phyloP scores from a whole-genome alignment of 2,329 filamentous ascomycete species.

The Nemania bipapillata region DNA sequence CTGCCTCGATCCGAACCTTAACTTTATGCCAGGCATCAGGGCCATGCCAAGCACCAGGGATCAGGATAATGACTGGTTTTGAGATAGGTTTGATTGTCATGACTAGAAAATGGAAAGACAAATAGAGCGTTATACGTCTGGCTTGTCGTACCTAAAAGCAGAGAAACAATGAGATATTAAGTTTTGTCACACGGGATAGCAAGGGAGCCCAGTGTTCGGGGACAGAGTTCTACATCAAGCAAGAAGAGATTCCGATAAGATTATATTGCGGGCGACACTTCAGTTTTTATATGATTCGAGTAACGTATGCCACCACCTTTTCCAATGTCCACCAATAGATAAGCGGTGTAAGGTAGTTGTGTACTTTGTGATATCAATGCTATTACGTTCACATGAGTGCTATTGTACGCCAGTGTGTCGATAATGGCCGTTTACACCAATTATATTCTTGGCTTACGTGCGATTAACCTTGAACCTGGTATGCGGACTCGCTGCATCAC shows the following conservation, averaged over 20 bases:
- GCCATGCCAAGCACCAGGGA: slow-evolving; percentile 29
- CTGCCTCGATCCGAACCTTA: slow-evolving; percentile 19
- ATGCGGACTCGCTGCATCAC: not conserved
- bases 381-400: not conserved
- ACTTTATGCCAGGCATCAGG: slow-evolving; percentile 25
- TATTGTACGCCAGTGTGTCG: not conserved
- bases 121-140: not conserved
- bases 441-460: not conserved
- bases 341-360: not conserved
- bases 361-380: not conserved
- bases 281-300: not conserved
- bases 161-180: not conserved
- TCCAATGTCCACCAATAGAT: not conserved
- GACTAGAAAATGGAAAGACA: not conserved
- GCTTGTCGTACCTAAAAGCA: not conserved
- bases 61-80: slow-evolving; percentile 27
- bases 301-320: not conserved
- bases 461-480: not conserved
- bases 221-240: not conserved
- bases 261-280: not conserved
- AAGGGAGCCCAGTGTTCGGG: not conserved
- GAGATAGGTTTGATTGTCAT: not conserved
- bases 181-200: not conserved
- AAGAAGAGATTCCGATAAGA: not conserved
- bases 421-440: not conserved